Conservation (phyloP, 2,329 filamentous ascomycete species). For the Iodosphaeria phyllophila region DNA sequence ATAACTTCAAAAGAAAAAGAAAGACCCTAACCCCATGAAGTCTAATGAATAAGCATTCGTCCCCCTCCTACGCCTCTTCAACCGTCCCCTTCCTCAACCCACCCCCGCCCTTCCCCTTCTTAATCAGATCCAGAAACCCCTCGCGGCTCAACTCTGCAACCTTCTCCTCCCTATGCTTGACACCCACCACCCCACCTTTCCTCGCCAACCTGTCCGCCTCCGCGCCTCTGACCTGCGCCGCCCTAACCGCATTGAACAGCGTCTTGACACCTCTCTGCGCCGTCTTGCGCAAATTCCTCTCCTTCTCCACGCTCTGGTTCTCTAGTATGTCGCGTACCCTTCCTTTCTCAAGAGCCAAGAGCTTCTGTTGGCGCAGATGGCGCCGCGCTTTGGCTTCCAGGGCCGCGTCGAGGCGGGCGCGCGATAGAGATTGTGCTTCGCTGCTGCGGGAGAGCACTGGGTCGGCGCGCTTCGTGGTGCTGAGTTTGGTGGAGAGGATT, state of each 20-base stretch:
- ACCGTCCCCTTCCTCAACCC: conserved; percentile 37
- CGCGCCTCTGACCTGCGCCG: conserved; percentile 75
- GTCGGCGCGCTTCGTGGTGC: conserved; percentile 63
- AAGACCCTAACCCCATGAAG: too few relatives aligned
- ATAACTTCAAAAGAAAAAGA: conserved; percentile 1
- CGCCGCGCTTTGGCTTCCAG: conserved; percentile 67
- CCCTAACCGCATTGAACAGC: conserved; percentile 87
- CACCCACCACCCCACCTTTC: conserved; percentile 59
- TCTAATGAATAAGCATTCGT: too few relatives aligned
- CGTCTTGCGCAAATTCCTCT: conserved; percentile 67
- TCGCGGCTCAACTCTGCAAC: conserved; percentile 94
- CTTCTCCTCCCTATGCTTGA: conserved; percentile 66
- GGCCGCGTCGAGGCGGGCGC: conserved; percentile 53
- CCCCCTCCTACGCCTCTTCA: conserved; percentile 32
- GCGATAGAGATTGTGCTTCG: conserved; percentile 52
- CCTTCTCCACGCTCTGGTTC: conserved; percentile 43
- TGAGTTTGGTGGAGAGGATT: conserved; percentile 79
- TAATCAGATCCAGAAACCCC: conserved; percentile 85
- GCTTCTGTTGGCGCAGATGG: conserved; percentile 66
- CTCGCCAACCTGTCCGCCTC: conserved; percentile 54
- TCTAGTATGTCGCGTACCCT: conserved; percentile 72
- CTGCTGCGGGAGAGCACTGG: conserved; percentile 79
- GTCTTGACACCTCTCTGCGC: conserved; percentile 89
- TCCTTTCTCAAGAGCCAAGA: conserved; percentile 64
- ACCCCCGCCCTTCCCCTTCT: conserved; percentile 40